Evolutionary conservation across 2,329 filamentous ascomycete genomes (phyloP), one percentile per base, ranked within the genome.

Genomic region (Grosmannia clavigera): DNA sequence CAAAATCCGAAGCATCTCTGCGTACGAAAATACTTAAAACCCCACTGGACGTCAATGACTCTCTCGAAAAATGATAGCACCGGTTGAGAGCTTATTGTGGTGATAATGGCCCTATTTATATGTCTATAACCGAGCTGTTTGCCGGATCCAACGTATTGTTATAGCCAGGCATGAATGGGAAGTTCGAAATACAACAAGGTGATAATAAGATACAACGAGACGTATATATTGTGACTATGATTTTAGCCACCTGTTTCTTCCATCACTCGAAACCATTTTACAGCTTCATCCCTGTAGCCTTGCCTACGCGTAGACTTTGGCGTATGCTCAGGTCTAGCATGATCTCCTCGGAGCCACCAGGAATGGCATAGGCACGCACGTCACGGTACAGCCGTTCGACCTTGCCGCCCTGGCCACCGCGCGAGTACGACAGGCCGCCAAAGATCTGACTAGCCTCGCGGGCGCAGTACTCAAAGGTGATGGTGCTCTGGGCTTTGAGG

Each of bases 391-490:
- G 76, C 62, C 94, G 78, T 83, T 99, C 94, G 58, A 97, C 84
- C 83, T 96, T 96, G 61, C 84, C 92, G 63, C 94, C 94, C 77
- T 97, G 94, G 19, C 94, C 94, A 60, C 94, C 94, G 52, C 92
- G 84, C 62, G 85, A 92, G 77, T 97, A 97, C 68, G 86, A 91
- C 65, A 97, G 76, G 31, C 94, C 94, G 63, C 94, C 94, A 68
- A 97, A 99, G 74, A 99, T 97, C 81, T 99, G 94, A 70, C 86
- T 90, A 19, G 94, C 94, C 76, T 99, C 94, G 62, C 92, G 83
- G 38, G 94, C 94, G 75, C 94, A 99, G 79, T 95, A 97, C 77
- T 99, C 94, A 68, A 97, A 99, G 0, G 92, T 96, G 2, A 90
- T 82, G 2, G 94, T 99, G 51, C 88, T 81, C 74, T 99, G 94